Base-by-base conservation (phyloP, 192 early-diverging fungal genomes). In the Coemansia sp. region DNA sequence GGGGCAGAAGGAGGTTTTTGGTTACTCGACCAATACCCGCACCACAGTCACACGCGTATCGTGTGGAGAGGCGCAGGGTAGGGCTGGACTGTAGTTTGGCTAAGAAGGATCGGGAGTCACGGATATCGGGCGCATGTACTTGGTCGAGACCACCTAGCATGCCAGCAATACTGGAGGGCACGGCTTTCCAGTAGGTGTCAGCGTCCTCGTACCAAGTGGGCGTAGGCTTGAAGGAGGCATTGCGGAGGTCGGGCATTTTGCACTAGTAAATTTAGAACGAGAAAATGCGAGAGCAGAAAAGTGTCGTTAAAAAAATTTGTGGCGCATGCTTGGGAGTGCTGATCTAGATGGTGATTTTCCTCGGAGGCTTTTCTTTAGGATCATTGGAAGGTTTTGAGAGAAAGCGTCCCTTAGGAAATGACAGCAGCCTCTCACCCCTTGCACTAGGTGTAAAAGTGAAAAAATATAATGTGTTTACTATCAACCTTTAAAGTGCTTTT, bases 21-120 rank as follows among this genome's bases (percentile, higher is more conserved):
- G 93, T 91, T 5, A 99, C 93, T 11, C 96, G 84, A 2, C 96
- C 95, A 61, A 99, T 98, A 3, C 96, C 96, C 0, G 96, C 94
- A 1, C 96, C 96, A 72, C 95, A 97, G 78, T 98, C 91, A 38
- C 87, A 87, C 3, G 85, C 83, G 33, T 81, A 76, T 11, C 12
- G 10, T 50, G 60, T 20, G 62, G 20, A 20, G 47, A 37, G 66
- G 20, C 3, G 4, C 37, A 66, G 37, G 2, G 71, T n/a, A 2
- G 62, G 14, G 42, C 63, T 23, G 10, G 47, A 18, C 59, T 37
- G 23, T 31, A 66, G 61, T 58, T 56, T 70, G 38, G 60, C 59
- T 5, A 96, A 59, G 72, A 96, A 97, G 13, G 63, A 61, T 10
- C 85, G 38, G 0, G 91, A 94, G 16, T 86, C 84, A 18, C 78